Conservation (phyloP, 2,329 filamentous ascomycete genomes). For the Aspergillus quadricinctus region DNA sequence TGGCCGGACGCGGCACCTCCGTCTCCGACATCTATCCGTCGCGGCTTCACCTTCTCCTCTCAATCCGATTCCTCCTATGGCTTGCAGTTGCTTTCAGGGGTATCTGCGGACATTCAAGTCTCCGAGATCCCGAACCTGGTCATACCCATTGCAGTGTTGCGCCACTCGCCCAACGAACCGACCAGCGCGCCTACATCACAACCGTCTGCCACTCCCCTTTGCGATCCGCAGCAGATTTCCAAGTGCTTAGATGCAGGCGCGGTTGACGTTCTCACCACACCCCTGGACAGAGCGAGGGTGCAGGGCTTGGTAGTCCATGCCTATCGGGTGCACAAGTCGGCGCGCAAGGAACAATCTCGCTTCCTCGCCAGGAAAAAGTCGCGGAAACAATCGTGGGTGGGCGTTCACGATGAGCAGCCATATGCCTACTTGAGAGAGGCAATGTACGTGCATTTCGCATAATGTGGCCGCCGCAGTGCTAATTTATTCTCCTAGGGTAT, state of each 20-base stretch:
- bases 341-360: constrained; percentile 66
- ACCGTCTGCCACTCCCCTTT: constrained; percentile 31
- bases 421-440: constrained; percentile 87
- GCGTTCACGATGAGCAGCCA: constrained; percentile 76
- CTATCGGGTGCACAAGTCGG: constrained; percentile 75
- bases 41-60: constrained; percentile 40
- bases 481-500: constrained; percentile 51
- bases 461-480: background rate
- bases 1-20: constrained; percentile 28
- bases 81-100: constrained; percentile 44
- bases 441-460: constrained; percentile 52
- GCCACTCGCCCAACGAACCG: constrained; percentile 19
- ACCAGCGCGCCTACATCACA: constrained; percentile 14
- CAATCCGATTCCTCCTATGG: constrained; percentile 47
- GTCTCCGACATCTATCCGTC: constrained; percentile 29
- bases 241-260: constrained; percentile 82
- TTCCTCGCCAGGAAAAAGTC: constrained; percentile 68
- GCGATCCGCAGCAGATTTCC: constrained; percentile 55
- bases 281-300: constrained; percentile 68
- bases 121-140: constrained; percentile 47
- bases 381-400: constrained; percentile 87
- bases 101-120: constrained; percentile 48
- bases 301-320: constrained; percentile 76
- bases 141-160: constrained; percentile 47
- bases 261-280: constrained; percentile 77